Percentiles rank a stretch among this genome's conserved stretches.
Evolutionary conservation across 2,329 filamentous ascomycete genomes (phyloP).

Genomic region (Calonectria henricotiae): DNA sequence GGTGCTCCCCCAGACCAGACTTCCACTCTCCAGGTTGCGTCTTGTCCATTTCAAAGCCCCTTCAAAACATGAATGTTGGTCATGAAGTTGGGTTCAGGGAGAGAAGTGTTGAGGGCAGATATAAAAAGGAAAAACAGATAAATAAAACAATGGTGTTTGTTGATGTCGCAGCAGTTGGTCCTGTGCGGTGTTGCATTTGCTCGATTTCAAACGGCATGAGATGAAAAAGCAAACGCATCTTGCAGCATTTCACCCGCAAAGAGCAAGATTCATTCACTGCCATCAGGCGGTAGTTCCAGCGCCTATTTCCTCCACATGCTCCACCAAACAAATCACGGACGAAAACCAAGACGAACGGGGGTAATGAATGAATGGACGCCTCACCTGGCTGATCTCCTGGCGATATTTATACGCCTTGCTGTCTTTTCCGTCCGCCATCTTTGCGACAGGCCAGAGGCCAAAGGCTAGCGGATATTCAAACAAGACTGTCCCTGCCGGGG

Average conservation of each 20-base stretch:
- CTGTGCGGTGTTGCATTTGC: neutral
- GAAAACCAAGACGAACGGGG: neutral
- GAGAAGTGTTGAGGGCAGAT: neutral
- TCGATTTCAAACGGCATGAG: conserved; percentile 5
- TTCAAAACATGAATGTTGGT: neutral
- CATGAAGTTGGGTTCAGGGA: neutral
- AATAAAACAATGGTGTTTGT: too few relatives aligned
- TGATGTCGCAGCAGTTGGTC: too few relatives aligned
- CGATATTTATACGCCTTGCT: conserved; percentile 86
- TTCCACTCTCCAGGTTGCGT: neutral
- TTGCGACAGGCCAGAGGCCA: conserved; percentile 13
- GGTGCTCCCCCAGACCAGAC: too few relatives aligned
- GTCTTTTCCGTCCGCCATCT: conserved; percentile 64
- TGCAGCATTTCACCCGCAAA: conserved; percentile 17
- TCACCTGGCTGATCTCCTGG: conserved; percentile 97
- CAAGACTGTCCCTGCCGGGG: neutral
- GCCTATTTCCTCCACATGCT: neutral
- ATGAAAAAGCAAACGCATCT: conserved; percentile 17
- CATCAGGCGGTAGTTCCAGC: neutral
- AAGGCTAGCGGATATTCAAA: neutral
- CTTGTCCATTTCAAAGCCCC: conserved; percentile 1
- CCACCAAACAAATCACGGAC: conserved; percentile 4
- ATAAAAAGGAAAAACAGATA: too few relatives aligned
- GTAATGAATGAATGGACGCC: conserved; percentile 49
- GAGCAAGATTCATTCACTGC: conserved; percentile 1